These are phyloP conservation scores for Pseudoturritis turrita DNA, from an alignment of 345 rosid genomes.

Conservation along the genomic window DNA sequence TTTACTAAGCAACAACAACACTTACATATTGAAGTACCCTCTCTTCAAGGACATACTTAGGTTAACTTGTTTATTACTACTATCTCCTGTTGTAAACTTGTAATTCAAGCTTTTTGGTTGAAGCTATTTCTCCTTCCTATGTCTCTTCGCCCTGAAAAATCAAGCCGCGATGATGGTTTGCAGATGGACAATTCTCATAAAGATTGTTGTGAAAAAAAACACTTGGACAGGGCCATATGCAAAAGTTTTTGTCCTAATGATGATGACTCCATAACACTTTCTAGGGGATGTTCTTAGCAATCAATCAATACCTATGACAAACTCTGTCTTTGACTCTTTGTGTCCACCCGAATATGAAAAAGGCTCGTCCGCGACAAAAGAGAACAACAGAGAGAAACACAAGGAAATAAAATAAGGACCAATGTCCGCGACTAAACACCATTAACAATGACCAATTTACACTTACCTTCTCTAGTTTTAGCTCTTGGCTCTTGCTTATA, in stretches of 20 bases:
- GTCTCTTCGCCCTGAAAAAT: constrained; percentile 10
- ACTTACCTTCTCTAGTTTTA: constrained; percentile 11
- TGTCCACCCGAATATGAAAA: neutral
- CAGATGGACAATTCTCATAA: neutral
- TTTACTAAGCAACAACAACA: constrained; percentile 5
- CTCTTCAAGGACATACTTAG: neutral
- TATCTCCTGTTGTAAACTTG: neutral
- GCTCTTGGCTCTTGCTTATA: constrained; percentile 26
- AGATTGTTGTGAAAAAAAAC: neutral
- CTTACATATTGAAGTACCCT: neutral
- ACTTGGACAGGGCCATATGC: neutral
- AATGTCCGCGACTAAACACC: neutral
- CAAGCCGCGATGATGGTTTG: neutral
- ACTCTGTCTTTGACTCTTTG: neutral
- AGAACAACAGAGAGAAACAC: neutral
- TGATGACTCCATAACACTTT: neutral
- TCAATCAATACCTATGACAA: constrained; percentile 12
- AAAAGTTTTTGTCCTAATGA: neutral
- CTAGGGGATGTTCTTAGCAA: neutral
- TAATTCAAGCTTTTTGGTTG: neutral
- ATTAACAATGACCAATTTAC: neutral
- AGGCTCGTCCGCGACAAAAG: neutral
- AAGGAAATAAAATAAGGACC: neutral
- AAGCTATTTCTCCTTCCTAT: neutral
- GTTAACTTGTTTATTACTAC: neutral